Base-by-base conservation (phyloP, 495 filamentous ascomycete species). In the Tuber aestivum region DNA sequence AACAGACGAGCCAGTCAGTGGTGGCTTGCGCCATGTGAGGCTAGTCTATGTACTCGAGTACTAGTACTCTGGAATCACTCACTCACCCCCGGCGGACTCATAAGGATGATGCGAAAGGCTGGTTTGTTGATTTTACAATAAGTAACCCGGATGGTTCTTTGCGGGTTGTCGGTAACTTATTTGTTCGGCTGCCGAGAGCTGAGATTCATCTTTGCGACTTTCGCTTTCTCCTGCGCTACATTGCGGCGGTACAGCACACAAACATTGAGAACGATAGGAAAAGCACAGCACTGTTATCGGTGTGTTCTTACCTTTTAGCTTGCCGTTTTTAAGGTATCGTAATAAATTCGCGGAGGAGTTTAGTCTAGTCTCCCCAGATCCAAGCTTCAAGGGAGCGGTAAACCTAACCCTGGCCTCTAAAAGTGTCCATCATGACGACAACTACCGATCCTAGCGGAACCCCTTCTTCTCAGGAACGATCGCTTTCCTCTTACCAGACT, bases 401-500 rank as follows among this genome's bases (percentile, higher is more conserved):
- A 65, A 65, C 56, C 56, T 65, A 65, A 65, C 56, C 56, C 32
- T 65, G 14, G 14, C 6, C 56, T 35, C 27, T 32, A 35, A 35
- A 35, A 35, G 56, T 65, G 0, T 65, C 27, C 14, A 35, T 65
- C 32, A 65, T 65, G 56, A 65, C 56, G 56, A 65, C 56, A 65
- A 65, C 56, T 32, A 35, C 56, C 2, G 8, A 14, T 32, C 1
- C 56, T 18, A 65, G 56, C 56, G 27, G 27, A 18, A 35, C 56
- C 27, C 56, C 27, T 65, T 65, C 16, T 35, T 65, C 56, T 35
- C 56, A 14, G 16, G 56, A n/a, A 35, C 27, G 35, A 65, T 35
- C 44, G 41, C 77, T 78, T 37, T 70, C 70, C 45, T 78, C 77
- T 70, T 78, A 73, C n/a, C 77, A 80, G 69, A 80, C 78, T 69